Percentiles rank a stretch among this genome's conserved stretches.
Evolutionary conservation across 148 eudicot genomes (phyloP).

Genomic region (Dysphania ambrosioides): DNA sequence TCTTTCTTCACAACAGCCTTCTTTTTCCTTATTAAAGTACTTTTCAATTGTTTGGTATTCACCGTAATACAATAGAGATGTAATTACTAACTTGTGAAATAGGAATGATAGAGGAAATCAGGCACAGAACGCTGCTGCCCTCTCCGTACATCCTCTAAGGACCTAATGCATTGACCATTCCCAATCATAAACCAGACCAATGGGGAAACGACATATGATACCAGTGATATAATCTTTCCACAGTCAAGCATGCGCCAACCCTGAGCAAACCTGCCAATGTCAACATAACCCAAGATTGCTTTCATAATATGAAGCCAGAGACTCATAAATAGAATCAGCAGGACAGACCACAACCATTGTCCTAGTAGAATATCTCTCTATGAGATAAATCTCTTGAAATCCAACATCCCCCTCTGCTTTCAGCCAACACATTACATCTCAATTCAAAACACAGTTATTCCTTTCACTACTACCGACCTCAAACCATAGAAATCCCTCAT

Average conservation of each 20-base stretch:
- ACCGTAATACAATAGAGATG: background rate
- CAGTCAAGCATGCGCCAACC: background rate
- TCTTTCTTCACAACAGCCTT: background rate
- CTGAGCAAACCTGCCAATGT: background rate
- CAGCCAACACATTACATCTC: background rate
- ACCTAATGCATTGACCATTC: background rate
- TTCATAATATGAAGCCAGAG: background rate
- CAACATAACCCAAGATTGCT: background rate
- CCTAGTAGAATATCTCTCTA: background rate
- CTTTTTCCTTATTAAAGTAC: no score
- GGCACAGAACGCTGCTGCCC: background rate
- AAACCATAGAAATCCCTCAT: background rate
- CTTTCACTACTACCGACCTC: background rate
- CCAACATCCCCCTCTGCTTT: background rate
- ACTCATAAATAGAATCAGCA: background rate
- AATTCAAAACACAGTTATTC: background rate
- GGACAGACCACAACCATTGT: background rate
- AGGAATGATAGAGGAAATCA: background rate
- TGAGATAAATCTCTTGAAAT: background rate
- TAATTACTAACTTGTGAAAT: background rate
- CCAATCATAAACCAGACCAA: background rate
- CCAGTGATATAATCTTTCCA: background rate
- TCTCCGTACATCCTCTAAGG: background rate
- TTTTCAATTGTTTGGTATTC: no score
- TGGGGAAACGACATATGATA: background rate